phyloP scores from a whole-genome alignment of 2,329 filamentous ascomycete species.

The Botrytis porri region DNA sequence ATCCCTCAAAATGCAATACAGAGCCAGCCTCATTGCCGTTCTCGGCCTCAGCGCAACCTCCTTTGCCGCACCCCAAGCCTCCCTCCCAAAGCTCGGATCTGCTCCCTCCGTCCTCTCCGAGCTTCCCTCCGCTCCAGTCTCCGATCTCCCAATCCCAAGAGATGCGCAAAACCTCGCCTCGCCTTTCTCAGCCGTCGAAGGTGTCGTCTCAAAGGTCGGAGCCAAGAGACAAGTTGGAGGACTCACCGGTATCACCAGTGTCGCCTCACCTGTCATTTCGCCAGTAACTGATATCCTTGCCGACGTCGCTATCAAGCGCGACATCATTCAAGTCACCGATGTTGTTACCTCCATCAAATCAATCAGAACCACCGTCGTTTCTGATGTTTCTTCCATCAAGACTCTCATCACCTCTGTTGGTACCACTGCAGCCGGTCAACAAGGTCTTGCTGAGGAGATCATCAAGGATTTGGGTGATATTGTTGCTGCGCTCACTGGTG shows the following conservation, averaged over 20 bases:
- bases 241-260: neutral
- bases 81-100: neutral
- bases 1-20: neutral
- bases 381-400: neutral
- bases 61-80: neutral
- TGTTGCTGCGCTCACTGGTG: neutral
- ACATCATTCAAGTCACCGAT: neutral
- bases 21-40: neutral
- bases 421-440: neutral
- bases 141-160: neutral
- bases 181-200: neutral
- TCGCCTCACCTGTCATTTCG: neutral
- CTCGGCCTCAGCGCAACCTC: constrained; percentile 5
- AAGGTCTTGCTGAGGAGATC: neutral
- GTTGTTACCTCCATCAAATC: neutral
- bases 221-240: neutral
- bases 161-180: neutral
- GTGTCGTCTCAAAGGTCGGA: neutral
- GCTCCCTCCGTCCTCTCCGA: neutral
- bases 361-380: neutral
- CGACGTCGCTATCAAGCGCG: no score
- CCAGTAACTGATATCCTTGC: neutral
- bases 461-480: neutral
- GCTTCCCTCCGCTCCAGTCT: neutral
- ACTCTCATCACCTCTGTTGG: neutral